Conservation (phyloP, 805 yeast species). For the Kuraishia borneana region DNA sequence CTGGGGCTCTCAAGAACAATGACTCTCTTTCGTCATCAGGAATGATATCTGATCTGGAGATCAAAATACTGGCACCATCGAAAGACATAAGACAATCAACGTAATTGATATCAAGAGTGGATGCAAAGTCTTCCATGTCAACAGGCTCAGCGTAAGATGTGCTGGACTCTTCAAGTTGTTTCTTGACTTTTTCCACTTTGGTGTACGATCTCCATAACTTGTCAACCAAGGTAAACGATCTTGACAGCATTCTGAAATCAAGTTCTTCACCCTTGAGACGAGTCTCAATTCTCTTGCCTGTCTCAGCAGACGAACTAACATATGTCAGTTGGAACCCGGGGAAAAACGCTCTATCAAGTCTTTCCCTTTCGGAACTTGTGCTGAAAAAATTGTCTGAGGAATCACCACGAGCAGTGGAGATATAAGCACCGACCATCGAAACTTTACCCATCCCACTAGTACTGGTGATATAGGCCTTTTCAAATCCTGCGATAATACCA, state of each 20-base stretch:
- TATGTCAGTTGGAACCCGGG: slow-evolving; percentile 58
- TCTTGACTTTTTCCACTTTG: neutral
- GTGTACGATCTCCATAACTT: slow-evolving; percentile 35
- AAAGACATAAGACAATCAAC: slow-evolving; percentile 44
- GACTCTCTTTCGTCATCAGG: slow-evolving; percentile 31
- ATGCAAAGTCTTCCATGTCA: neutral
- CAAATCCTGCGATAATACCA: slow-evolving; percentile 75
- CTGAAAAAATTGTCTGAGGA: slow-evolving; percentile 38
- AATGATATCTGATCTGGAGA: slow-evolving; percentile 33
- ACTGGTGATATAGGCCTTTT: slow-evolving; percentile 54
- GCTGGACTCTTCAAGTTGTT: neutral
- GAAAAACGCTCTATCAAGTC: slow-evolving; percentile 52
- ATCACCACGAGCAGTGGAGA: slow-evolving; percentile 60
- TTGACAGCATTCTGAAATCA: slow-evolving; percentile 53
- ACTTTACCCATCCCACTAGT: slow-evolving; percentile 55
- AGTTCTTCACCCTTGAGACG: slow-evolving; percentile 56
- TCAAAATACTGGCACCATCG: slow-evolving; percentile 57
- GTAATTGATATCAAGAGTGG: slow-evolving; percentile 1
- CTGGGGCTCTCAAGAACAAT: slow-evolving; percentile 64
- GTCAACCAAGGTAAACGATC: slow-evolving; percentile 44
- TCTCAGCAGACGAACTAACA: slow-evolving; percentile 15
- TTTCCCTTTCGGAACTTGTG: slow-evolving; percentile 29
- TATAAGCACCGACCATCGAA: slow-evolving; percentile 55
- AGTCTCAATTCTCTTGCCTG: slow-evolving; percentile 27
- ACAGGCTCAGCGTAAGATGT: neutral